phyloP scores from a whole-genome alignment of 306 rosid species.

The Oemleria cerasiformis region DNA sequence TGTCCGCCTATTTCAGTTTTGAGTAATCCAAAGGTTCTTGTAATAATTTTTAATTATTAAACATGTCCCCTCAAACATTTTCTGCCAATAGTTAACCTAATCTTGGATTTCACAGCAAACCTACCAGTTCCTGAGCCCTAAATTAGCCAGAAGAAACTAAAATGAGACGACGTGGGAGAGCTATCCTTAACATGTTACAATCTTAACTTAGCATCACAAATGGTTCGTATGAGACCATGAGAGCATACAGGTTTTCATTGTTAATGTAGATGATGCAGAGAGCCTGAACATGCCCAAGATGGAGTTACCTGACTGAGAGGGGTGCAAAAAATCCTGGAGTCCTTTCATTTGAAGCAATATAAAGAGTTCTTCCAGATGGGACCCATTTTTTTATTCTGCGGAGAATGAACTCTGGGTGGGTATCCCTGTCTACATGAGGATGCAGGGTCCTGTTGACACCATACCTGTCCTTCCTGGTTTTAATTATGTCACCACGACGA shows the following conservation, averaged over 20 bases:
- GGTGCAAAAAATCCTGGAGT: slow-evolving; percentile 81
- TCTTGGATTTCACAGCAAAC: not conserved
- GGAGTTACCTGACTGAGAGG: slow-evolving; percentile 68
- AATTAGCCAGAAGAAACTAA: not conserved
- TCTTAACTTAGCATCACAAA: not conserved
- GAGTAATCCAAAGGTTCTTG: not conserved
- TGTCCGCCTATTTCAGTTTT: not conserved
- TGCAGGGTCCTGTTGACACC: slow-evolving; percentile 71
- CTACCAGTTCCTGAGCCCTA: not conserved
- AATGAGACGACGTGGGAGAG: not conserved
- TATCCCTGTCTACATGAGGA: slow-evolving; percentile 96
- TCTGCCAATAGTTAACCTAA: not conserved
- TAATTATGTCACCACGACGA: slow-evolving; percentile 95
- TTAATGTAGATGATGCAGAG: not conserved
- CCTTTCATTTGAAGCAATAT: slow-evolving; percentile 94
- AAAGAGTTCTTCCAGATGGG: slow-evolving; percentile 76
- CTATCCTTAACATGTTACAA: not conserved
- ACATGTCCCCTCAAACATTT: not conserved
- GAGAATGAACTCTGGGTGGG: slow-evolving; percentile 75
- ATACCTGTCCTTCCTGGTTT: slow-evolving; percentile 86
- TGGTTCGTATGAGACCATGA: not conserved
- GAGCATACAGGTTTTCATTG: not conserved
- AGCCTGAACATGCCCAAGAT: slow-evolving; percentile 15
- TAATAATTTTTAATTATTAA: not conserved
- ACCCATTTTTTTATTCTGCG: slow-evolving; percentile 83